Conservation (phyloP, 1,284 basidiomycete species). For the Moesziomyces sp. region DNA sequence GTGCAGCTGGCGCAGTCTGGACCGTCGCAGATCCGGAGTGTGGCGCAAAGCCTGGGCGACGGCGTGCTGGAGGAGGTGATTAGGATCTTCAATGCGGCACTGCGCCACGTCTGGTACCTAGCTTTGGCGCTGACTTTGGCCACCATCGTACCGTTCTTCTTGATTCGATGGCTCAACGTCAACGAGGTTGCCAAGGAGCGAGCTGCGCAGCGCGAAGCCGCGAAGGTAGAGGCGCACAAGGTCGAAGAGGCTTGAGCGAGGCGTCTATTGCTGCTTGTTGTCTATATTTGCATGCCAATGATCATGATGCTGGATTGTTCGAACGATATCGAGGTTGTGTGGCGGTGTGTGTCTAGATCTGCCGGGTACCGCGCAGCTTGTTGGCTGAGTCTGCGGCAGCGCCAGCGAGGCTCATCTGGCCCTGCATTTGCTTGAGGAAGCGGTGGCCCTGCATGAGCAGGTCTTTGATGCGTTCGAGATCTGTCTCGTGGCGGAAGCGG, state of each 20-base stretch:
- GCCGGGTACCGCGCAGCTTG: neutral
- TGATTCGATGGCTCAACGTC: slow-evolving; percentile 30
- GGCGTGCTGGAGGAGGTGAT: slow-evolving; percentile 7
- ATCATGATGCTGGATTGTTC: too few species aligned
- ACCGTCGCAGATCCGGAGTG: slow-evolving; percentile 13
- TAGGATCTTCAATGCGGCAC: slow-evolving; percentile 14
- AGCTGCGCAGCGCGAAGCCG: slow-evolving; percentile 6
- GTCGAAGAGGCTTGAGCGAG: slow-evolving; percentile 10
- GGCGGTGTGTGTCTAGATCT: neutral
- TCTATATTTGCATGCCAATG: neutral
- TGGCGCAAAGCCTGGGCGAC: slow-evolving; percentile 7
- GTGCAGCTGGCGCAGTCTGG: slow-evolving; percentile 10
- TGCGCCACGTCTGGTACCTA: slow-evolving; percentile 29
- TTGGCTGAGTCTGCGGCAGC: slow-evolving; percentile 15
- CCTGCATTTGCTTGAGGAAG: slow-evolving; percentile 53
- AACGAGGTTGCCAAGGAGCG: slow-evolving; percentile 16
- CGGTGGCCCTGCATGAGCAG: slow-evolving; percentile 44
- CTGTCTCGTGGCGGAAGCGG: slow-evolving; percentile 34
- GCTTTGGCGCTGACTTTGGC: slow-evolving; percentile 12
- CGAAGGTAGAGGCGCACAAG: slow-evolving; percentile 1
- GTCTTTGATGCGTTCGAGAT: slow-evolving; percentile 43
- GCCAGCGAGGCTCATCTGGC: slow-evolving; percentile 47
- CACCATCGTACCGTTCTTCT: slow-evolving; percentile 16
- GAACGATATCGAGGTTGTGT: too few species aligned
- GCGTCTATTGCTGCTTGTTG: slow-evolving; percentile 17